These are phyloP conservation scores for Malania oleifera DNA, from an alignment of 164 flowering plant genomes.

Conservation along the genomic window DNA sequence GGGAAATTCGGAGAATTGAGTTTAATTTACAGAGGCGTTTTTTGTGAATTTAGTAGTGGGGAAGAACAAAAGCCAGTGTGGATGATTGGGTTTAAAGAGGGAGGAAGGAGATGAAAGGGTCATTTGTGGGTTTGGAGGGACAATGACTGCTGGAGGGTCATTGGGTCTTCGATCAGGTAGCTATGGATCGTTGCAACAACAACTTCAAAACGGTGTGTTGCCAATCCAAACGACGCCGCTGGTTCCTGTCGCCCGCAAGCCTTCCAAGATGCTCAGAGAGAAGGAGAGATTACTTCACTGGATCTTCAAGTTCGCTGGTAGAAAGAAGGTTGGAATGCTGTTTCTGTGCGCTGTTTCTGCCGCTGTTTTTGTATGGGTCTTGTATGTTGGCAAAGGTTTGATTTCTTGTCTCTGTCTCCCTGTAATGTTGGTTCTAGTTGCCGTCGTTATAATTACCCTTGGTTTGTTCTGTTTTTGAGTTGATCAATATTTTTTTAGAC, in stretches of 20 bases:
- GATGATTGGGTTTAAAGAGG: background rate
- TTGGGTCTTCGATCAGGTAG: conserved; percentile 36
- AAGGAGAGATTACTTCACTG: conserved; percentile 47
- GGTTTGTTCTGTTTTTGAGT: no score
- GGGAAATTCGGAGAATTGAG: no score
- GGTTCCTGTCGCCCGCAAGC: conserved; percentile 23
- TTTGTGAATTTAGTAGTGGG: background rate
- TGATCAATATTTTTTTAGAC: no score
- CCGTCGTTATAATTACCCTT: no score
- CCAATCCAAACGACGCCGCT: conserved; percentile 30
- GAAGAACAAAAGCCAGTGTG: background rate
- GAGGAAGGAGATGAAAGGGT: conserved; percentile 28
- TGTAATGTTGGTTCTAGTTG: no score
- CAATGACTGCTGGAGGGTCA: conserved; percentile 71
- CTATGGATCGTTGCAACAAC: conserved; percentile 21
- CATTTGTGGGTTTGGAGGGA: conserved; percentile 16
- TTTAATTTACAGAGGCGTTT: no score
- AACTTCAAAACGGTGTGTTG: conserved; percentile 32
- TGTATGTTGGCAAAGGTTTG: conserved; percentile 62
- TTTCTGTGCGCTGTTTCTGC: conserved; percentile 52
- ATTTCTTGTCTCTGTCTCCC: background rate
- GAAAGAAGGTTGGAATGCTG: conserved; percentile 73
- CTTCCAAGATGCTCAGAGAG: conserved; percentile 56
- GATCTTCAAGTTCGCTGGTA: conserved; percentile 57
- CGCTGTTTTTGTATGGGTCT: conserved; percentile 49